These are phyloP conservation scores for Debaryomyces fabryi DNA, from an alignment of 1,139 yeast genomes.

Conservation along the genomic window DNA sequence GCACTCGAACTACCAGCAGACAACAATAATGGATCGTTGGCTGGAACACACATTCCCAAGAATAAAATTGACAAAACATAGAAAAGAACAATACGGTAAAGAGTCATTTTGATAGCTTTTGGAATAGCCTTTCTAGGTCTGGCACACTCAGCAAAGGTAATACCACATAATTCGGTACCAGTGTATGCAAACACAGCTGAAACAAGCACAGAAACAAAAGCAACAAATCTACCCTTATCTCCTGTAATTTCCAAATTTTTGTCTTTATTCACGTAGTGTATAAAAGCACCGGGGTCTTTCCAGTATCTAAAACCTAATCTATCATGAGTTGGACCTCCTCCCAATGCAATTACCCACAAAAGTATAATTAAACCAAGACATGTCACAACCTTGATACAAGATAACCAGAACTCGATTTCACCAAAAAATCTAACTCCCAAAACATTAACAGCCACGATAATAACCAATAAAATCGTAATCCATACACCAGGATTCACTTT, in stretches of 20 bases:
- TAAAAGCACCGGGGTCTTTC: constrained; percentile 65
- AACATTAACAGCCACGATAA: constrained; percentile 54
- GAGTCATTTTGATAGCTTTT: constrained; percentile 73
- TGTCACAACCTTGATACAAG: constrained; percentile 60
- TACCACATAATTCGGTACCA: constrained; percentile 71
- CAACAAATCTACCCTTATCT: constrained; percentile 50
- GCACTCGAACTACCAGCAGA: constrained; percentile 50
- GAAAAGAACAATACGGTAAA: constrained; percentile 74
- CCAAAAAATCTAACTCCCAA: constrained; percentile 67
- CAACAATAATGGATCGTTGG: constrained; percentile 52
- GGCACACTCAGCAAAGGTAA: constrained; percentile 76
- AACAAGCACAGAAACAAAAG: constrained; percentile 68
- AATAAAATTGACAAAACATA: constrained; percentile 67
- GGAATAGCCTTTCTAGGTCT: constrained; percentile 79
- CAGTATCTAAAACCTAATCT: constrained; percentile 70
- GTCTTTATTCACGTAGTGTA: constrained; percentile 38
- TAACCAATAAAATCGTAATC: constrained; percentile 55
- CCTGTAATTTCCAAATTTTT: constrained; percentile 13
- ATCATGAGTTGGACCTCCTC: constrained; percentile 63
- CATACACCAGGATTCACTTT: constrained; percentile 58
- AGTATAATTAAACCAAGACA: constrained; percentile 56
- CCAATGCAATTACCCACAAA: constrained; percentile 52
- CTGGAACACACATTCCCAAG: constrained; percentile 76
- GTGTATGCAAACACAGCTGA: constrained; percentile 75
- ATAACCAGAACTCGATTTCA: constrained; percentile 70